Conservation (phyloP, 1,284 basidiomycete species). For the Ustilago curta region DNA sequence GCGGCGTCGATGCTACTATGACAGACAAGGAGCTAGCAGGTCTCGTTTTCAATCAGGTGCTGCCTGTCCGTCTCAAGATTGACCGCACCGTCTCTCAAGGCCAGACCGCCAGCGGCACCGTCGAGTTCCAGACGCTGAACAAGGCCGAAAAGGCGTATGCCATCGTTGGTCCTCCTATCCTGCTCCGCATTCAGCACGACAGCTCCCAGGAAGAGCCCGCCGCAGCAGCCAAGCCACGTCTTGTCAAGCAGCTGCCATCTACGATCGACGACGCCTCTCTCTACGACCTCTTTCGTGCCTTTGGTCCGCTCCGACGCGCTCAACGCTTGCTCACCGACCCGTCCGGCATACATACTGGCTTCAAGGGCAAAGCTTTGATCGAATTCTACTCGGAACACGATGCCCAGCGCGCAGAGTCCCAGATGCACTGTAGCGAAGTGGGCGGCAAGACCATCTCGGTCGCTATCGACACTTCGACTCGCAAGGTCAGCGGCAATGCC, state of each 20-base stretch:
- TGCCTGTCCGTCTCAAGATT: slow-evolving; percentile 59
- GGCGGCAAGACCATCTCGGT: slow-evolving; percentile 62
- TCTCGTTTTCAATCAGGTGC: slow-evolving; percentile 46
- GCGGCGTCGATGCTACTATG: slow-evolving; percentile 47
- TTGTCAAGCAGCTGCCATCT: slow-evolving; percentile 61
- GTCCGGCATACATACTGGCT: slow-evolving; percentile 59
- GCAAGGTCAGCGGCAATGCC: slow-evolving; percentile 36
- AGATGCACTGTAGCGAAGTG: slow-evolving; percentile 61
- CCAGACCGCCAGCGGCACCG: slow-evolving; percentile 48
- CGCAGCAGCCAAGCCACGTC: slow-evolving; percentile 51
- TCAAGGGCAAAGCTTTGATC: slow-evolving; percentile 60
- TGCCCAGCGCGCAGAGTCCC: slow-evolving; percentile 53
- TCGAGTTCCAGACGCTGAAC: slow-evolving; percentile 62
- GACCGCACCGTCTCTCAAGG: slow-evolving; percentile 39
- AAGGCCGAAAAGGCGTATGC: slow-evolving; percentile 64
- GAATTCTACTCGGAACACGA: slow-evolving; percentile 57
- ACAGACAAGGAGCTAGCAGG: slow-evolving; percentile 58
- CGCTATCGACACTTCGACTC: slow-evolving; percentile 40
- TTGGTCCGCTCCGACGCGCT: slow-evolving; percentile 53
- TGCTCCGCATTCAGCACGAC: slow-evolving; percentile 42
- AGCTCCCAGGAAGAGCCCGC: slow-evolving; percentile 31
- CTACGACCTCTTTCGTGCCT: slow-evolving; percentile 62
- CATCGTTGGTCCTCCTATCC: slow-evolving; percentile 45
- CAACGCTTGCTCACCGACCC: slow-evolving; percentile 58
- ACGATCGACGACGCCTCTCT: slow-evolving; percentile 51